Conservation (phyloP, 345 rosid genomes). For the Corymbia maculata region DNA sequence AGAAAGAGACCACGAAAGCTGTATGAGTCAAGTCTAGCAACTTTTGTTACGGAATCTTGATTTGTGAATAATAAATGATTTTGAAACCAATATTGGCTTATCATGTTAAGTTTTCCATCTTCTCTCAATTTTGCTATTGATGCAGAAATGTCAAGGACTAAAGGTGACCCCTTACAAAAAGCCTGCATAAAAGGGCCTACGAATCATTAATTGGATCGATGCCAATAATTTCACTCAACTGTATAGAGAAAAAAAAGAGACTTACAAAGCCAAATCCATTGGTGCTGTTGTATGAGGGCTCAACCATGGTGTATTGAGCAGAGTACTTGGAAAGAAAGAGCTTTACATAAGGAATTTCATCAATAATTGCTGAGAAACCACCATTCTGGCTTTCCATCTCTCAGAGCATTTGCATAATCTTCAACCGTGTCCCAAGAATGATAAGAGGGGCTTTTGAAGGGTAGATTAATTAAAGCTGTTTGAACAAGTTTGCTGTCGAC, state of each 20-base stretch:
- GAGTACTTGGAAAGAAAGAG: conserved; percentile 26
- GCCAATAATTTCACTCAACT: not conserved
- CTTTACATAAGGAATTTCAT: conserved; percentile 33
- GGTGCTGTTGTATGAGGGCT: conserved; percentile 6
- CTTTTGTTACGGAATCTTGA: not conserved
- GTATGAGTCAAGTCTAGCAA: not conserved
- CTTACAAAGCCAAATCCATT: conserved; percentile 25
- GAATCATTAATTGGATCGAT: not conserved
- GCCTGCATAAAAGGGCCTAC: conserved; percentile 3
- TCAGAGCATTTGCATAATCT: conserved; percentile 14
- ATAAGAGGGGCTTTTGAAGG: not conserved
- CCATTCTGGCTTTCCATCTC: conserved; percentile 5
- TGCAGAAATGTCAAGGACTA: conserved; percentile 15
- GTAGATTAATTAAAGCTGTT: not conserved
- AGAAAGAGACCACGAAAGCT: conserved; percentile 20
- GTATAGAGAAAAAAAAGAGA: not conserved
- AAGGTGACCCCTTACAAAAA: conserved; percentile 14
- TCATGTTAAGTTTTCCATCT: conserved; percentile 4
- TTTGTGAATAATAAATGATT: not conserved
- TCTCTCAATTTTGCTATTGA: conserved; percentile 18
- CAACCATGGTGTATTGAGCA: conserved; percentile 12
- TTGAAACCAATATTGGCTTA: conserved; percentile 2
- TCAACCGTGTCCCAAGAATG: not conserved
- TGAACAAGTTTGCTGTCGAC: not conserved
- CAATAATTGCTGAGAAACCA: conserved; percentile 15